phyloP scores from a whole-genome alignment of 169 alveolate genomes.

The Neospora caninum region DNA sequence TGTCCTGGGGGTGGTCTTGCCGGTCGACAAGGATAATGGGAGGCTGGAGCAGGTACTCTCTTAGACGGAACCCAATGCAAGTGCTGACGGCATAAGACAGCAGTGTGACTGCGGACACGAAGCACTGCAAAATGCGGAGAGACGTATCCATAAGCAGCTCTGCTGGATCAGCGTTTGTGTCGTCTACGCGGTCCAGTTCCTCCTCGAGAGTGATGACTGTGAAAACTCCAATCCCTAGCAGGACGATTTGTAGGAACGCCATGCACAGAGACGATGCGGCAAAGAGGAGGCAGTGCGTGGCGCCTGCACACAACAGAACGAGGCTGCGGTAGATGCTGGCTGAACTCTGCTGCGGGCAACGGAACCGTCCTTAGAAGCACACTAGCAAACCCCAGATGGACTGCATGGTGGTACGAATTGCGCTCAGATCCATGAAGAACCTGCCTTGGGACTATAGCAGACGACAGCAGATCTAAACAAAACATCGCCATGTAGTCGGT shows the following conservation, averaged over 20 bases:
- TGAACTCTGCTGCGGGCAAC: too few relatives aligned
- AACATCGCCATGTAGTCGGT: too few relatives aligned
- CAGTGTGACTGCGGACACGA: background rate
- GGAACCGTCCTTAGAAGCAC: too few relatives aligned
- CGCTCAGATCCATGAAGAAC: too few relatives aligned
- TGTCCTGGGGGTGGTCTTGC: background rate
- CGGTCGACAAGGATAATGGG: background rate
- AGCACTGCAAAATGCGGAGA: background rate
- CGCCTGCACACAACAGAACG: background rate
- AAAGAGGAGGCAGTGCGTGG: background rate
- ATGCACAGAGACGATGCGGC: background rate
- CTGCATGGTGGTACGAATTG: too few relatives aligned
- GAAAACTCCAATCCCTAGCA: background rate
- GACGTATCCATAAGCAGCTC: background rate
- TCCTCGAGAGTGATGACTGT: constrained; percentile 2
- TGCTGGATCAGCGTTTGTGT: background rate
- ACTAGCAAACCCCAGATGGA: too few relatives aligned
- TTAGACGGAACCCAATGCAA: background rate
- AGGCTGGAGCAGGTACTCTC: background rate
- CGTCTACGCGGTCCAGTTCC: constrained; percentile 6
- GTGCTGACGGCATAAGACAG: background rate
- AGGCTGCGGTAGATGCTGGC: too few relatives aligned
- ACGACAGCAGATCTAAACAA: too few relatives aligned
- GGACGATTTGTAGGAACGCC: background rate
- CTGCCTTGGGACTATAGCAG: too few relatives aligned